A percentile compares a stretch with the other conserved stretches of the same genome.
Conservation (phyloP, 2,329 filamentous ascomycete species). For the Trichoderma simmonsii region DNA sequence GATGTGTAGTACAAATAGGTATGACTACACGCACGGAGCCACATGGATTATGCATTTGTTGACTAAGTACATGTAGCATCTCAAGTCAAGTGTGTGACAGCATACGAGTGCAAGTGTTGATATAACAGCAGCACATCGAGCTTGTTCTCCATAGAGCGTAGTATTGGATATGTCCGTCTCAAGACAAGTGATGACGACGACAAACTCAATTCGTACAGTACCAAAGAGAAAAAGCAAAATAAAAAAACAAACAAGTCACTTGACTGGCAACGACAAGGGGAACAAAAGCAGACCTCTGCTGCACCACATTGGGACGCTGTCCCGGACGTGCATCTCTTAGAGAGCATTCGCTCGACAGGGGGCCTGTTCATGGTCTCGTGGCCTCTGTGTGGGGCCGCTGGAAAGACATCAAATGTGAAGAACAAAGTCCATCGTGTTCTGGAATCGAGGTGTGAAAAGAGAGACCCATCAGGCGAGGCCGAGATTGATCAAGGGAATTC, state of each 20-base stretch:
- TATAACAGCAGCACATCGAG: not conserved
- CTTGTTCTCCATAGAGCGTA: not conserved
- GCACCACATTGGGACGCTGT: conserved; percentile 7
- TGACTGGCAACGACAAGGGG: not conserved
- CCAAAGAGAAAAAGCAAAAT: not conserved
- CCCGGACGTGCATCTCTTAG: conserved; percentile 6
- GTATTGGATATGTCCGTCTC: not conserved
- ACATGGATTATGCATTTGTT: not conserved
- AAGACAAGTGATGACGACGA: not conserved
- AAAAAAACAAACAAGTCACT: not conserved
- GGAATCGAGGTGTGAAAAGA: not conserved
- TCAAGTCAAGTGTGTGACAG: not conserved
- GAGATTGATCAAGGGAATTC: not conserved
- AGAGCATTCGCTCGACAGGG: conserved; percentile 4
- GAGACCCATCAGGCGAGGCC: not conserved
- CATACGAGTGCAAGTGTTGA: not conserved
- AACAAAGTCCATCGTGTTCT: not conserved
- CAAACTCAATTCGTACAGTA: not conserved
- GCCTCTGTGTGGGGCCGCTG: conserved; percentile 3
- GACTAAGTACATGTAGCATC: not conserved
- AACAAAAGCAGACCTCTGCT: not conserved
- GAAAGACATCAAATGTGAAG: not conserved
- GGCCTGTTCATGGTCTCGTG: conserved; percentile 15
- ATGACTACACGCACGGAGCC: not conserved
- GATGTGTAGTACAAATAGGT: not conserved